Conservation (phyloP, 352 stramenopile genomes). For the Globisporangium splendens region DNA sequence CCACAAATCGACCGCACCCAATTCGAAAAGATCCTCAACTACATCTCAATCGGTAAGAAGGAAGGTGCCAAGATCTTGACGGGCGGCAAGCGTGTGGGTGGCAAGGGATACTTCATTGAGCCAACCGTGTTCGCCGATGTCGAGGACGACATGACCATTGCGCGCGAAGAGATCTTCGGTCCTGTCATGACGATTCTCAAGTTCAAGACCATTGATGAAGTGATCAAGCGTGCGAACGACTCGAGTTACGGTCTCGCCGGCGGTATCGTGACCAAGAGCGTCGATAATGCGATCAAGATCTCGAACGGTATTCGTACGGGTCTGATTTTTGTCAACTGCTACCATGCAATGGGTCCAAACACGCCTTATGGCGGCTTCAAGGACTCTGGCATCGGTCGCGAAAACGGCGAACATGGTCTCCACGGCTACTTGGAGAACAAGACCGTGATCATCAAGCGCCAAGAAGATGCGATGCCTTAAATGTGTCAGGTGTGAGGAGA, state of each 20-base stretch:
- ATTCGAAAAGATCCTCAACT: slow-evolving; percentile 85
- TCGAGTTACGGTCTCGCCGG: slow-evolving; percentile 85
- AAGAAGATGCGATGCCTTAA: slow-evolving; percentile 38
- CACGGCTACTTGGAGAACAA: slow-evolving; percentile 79
- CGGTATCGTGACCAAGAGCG: slow-evolving; percentile 86
- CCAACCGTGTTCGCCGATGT: slow-evolving; percentile 90
- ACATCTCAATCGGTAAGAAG: slow-evolving; percentile 70
- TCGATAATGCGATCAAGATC: slow-evolving; percentile 86
- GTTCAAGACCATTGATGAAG: slow-evolving; percentile 89
- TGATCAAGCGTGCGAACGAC: slow-evolving; percentile 84
- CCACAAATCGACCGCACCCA: slow-evolving; percentile 62
- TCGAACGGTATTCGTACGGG: slow-evolving; percentile 85
- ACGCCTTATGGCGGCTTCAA: slow-evolving; percentile 89
- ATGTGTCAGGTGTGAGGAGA: neutral
- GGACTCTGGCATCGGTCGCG: slow-evolving; percentile 82
- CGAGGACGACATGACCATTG: slow-evolving; percentile 85
- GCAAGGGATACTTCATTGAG: slow-evolving; percentile 88
- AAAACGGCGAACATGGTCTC: slow-evolving; percentile 72
- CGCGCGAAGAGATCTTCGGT: slow-evolving; percentile 92
- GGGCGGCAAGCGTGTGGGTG: slow-evolving; percentile 69
- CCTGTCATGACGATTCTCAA: slow-evolving; percentile 88
- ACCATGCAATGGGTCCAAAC: slow-evolving; percentile 84
- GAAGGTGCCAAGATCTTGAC: slow-evolving; percentile 83
- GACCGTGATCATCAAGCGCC: slow-evolving; percentile 69
- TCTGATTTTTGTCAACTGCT: slow-evolving; percentile 94